Conservation (phyloP, 2,329 filamentous ascomycete genomes). For the Cladosporium sp. region DNA sequence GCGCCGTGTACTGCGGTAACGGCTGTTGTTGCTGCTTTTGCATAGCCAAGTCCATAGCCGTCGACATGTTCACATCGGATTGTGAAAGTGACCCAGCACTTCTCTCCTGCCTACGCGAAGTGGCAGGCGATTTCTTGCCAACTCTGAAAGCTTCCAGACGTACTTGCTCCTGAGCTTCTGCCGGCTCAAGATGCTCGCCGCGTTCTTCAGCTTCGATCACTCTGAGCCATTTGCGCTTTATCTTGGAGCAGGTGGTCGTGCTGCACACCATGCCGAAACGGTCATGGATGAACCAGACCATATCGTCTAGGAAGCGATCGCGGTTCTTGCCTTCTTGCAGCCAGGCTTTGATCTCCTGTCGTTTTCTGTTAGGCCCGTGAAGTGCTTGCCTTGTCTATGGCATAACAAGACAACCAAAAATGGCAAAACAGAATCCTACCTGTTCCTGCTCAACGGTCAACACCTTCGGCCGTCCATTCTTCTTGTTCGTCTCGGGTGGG, state of each 20-base stretch:
- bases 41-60: background rate
- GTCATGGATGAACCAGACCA: conserved; percentile 38
- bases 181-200: conserved; percentile 31
- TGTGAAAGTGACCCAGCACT: background rate
- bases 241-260: conserved; percentile 38
- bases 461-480: conserved; percentile 37
- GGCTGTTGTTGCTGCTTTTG: conserved; percentile 5
- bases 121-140: background rate
- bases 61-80: background rate
- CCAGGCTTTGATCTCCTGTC: conserved; percentile 35
- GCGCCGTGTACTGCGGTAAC: conserved; percentile 5
- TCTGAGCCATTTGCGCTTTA: conserved; percentile 37
- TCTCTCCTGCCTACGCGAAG: background rate
- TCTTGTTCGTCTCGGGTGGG: conserved; percentile 36
- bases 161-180: conserved; percentile 15
- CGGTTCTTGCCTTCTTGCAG: conserved; percentile 35
- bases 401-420: background rate
- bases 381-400: background rate
- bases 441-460: conserved; percentile 35
- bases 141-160: conserved; percentile 5
- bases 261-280: conserved; percentile 36
- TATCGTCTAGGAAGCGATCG: conserved; percentile 34
- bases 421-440: conserved; percentile 24
- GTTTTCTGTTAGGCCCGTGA: background rate
- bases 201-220: conserved; percentile 36